Evolutionary conservation across 78 protist genomes (phyloP), one percentile per base, ranked within the genome.

Genomic region (Creolimax fragrantissima): DNA sequence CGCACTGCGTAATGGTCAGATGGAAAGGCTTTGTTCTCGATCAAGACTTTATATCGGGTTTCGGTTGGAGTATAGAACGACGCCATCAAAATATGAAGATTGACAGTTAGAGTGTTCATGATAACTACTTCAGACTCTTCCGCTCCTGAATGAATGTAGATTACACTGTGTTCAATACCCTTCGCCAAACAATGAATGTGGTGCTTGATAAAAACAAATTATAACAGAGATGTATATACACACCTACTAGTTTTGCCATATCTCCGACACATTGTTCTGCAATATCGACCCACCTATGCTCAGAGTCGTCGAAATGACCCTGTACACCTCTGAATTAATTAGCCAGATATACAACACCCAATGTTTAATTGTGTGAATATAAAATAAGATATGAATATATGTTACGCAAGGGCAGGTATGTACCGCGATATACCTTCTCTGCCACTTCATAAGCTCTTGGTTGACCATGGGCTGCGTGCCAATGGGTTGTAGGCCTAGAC

Each of bases 11-110:
- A 58, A 81, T 93, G 93, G 89, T 98, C 99, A 2, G 96, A 94
- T 17, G 99, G 99, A 90, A 98, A 98, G n/a, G 98, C 97, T n/a
- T 94, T 83, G 11, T 37, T 84, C 94, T 98, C 99, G 42, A 95
- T 91, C 39, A 97, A 74, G 41, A 98, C 94, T 92, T 98, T 98
- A 89, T 44, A 85, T 32, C 97, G 67, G 44, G 24, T 24, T 2
- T 37, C 91, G 4, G 96, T 94, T 32, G 99, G 99, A 5, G 93
- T 45, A 85, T 98, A 98, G 84, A 98, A 98, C 42, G 96, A 67
- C 2, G 89, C 74, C 91, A 97, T 7, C 95, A 97, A 42, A 36
- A 97, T 84, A 89, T 98, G 99, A 39, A 96, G 84, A 67, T 98
- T 97, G 5, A 93, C 96, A n/a, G 99, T 95, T 37, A 98, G 95